Evolutionary conservation across 2,329 filamentous ascomycete species (phyloP).

Genomic region (Fusarium nematophilum): DNA sequence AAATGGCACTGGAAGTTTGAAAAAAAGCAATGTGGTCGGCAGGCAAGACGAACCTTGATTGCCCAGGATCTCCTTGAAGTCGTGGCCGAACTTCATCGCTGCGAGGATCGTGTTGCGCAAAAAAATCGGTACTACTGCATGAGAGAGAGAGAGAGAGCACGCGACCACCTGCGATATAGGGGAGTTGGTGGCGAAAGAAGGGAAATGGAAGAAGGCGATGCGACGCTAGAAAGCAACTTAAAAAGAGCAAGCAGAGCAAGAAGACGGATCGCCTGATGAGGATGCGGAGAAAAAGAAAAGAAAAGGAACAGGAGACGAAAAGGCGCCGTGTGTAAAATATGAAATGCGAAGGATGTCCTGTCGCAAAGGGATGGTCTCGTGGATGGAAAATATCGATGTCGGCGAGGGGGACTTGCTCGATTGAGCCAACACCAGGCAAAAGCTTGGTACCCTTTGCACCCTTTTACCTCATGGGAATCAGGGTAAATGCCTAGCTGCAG

Average conservation of each 20-base stretch:
- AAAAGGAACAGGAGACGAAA: conserved; percentile 21
- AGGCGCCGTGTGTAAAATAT: conserved; percentile 31
- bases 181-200: conserved; percentile 21
- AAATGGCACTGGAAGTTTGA: not conserved
- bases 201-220: conserved; percentile 2
- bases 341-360: conserved; percentile 3
- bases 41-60: conserved; percentile 61
- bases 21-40: not conserved
- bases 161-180: conserved; percentile 36
- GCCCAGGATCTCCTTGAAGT: conserved; percentile 76
- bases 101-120: conserved; percentile 20
- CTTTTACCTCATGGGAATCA: too few relatives aligned
- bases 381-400: conserved; percentile 27
- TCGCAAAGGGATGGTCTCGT: conserved; percentile 22
- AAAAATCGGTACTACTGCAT: conserved; percentile 24
- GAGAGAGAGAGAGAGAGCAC: conserved; percentile 33
- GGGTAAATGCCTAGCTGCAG: too few relatives aligned
- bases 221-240: conserved; percentile 10
- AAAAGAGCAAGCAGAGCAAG: not conserved
- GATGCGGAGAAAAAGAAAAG: conserved; percentile 3
- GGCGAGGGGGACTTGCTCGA: conserved; percentile 28
- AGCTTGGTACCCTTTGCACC: conserved; percentile 23
- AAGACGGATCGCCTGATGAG: not conserved
- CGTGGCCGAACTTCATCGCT: conserved; percentile 87
- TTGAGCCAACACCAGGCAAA: conserved; percentile 31